A percentile compares a stretch with the other conserved stretches of the same genome.
Conservation (phyloP, 2,329 filamentous ascomycete genomes). For the Epichloe typhina region DNA sequence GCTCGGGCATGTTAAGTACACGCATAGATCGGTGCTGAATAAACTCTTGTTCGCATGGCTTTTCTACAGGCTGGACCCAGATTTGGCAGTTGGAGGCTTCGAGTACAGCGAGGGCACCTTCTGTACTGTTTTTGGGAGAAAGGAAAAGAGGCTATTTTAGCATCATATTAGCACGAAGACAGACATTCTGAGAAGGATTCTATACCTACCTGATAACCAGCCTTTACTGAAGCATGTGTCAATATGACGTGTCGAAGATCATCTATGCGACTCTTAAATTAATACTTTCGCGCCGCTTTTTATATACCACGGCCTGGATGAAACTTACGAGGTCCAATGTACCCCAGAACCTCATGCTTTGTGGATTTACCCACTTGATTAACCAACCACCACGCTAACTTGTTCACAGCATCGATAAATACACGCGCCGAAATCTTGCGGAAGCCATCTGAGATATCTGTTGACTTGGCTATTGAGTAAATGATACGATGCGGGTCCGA, state of each 20-base stretch:
- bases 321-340: slow-evolving; percentile 21
- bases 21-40: slow-evolving; percentile 14
- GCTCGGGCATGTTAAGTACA: slow-evolving; percentile 15
- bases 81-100: slow-evolving; percentile 18
- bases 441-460: slow-evolving; percentile 9
- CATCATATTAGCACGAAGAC: background rate
- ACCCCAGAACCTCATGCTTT: slow-evolving; percentile 13
- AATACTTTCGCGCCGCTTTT: background rate
- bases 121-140: slow-evolving; percentile 21
- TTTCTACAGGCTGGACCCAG: slow-evolving; percentile 15
- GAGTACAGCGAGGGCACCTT: slow-evolving; percentile 20
- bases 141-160: slow-evolving; percentile 17
- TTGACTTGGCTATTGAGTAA: slow-evolving; percentile 12
- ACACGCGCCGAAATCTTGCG: slow-evolving; percentile 12
- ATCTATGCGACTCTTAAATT: slow-evolving; percentile 8
- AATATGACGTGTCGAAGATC: slow-evolving; percentile 18
- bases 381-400: slow-evolving; percentile 18
- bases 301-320: background rate
- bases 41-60: slow-evolving; percentile 8
- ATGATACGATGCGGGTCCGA: slow-evolving; percentile 14
- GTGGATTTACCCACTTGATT: slow-evolving; percentile 9
- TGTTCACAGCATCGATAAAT: slow-evolving; percentile 16
- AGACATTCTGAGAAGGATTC: background rate
- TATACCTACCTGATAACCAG: background rate
- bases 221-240: slow-evolving; percentile 15